phyloP scores from a whole-genome alignment of 139 green algal genomes.

The Micractinium conductrix region DNA sequence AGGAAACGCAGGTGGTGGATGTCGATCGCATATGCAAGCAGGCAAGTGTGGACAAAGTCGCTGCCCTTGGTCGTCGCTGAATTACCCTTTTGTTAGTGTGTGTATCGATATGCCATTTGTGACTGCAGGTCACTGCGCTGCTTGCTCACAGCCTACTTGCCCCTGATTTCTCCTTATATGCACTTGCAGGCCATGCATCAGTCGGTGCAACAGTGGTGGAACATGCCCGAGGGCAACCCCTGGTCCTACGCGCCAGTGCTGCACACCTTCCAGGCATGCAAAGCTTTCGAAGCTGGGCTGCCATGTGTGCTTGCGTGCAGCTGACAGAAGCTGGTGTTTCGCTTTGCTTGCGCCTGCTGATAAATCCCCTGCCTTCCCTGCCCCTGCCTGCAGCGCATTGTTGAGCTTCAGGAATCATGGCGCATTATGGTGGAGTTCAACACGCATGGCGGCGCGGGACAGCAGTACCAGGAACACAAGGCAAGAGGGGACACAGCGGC shows the following conservation, averaged over 20 bases:
- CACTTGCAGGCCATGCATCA: conserved; percentile 62
- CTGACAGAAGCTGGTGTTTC: too few relatives aligned
- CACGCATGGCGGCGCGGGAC: conserved; percentile 43
- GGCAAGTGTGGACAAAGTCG: too few relatives aligned
- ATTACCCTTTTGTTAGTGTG: too few relatives aligned
- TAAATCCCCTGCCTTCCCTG: background rate
- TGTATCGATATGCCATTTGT: too few relatives aligned
- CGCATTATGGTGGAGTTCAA: conserved; percentile 77
- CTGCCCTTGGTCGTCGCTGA: too few relatives aligned
- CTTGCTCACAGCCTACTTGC: too few relatives aligned
- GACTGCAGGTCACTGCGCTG: too few relatives aligned
- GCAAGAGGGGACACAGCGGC: too few relatives aligned
- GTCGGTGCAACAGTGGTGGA: conserved; percentile 86
- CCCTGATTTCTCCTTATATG: too few relatives aligned
- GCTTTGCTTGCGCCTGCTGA: too few relatives aligned
- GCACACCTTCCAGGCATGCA: conserved; percentile 71
- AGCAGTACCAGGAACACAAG: conserved; percentile 65
- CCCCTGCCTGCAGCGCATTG: conserved; percentile 75
- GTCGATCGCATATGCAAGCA: conserved; percentile 54
- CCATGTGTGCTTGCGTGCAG: too few relatives aligned
- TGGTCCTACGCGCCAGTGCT: conserved; percentile 71
- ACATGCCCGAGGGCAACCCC: conserved; percentile 84
- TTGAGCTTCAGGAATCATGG: conserved; percentile 91
- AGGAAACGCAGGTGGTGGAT: conserved; percentile 69
- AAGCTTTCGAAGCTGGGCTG: too few relatives aligned